These are phyloP conservation scores for Daldinia concentrica DNA, from an alignment of 495 filamentous ascomycete genomes.

Conservation along the genomic window DNA sequence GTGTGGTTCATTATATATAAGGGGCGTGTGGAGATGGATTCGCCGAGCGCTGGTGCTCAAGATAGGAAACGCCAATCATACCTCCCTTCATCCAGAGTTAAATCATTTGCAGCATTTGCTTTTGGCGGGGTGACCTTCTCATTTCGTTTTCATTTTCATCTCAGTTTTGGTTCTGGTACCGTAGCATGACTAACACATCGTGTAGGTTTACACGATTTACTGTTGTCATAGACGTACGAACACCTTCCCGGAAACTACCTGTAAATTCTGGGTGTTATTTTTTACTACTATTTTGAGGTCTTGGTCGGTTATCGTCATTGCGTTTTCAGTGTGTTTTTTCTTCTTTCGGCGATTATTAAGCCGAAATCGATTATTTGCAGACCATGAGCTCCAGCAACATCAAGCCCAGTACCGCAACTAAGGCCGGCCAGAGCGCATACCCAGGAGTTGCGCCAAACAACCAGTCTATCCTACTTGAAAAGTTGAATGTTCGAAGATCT, in stretches of 20 bases:
- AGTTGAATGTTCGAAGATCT: slow-evolving; percentile 74
- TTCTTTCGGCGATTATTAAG: slow-evolving; percentile 12
- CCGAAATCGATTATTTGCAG: slow-evolving; percentile 28
- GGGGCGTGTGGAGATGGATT: slow-evolving; percentile 31
- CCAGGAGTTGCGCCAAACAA: slow-evolving; percentile 57
- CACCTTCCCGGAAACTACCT: slow-evolving; percentile 5
- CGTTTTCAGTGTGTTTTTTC: slow-evolving; percentile 17
- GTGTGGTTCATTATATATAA: slow-evolving; percentile 18
- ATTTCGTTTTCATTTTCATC: slow-evolving; percentile 16
- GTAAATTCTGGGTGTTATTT: slow-evolving; percentile 16
- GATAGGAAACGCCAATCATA: slow-evolving; percentile 28
- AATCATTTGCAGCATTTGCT: slow-evolving; percentile 21
- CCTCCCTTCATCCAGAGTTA: slow-evolving; percentile 32
- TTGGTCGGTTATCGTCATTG: slow-evolving; percentile 12
- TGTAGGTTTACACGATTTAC: slow-evolving; percentile 30
- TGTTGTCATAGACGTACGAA: slow-evolving; percentile 12
- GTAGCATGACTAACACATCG: slow-evolving; percentile 25
- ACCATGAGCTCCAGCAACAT: slow-evolving; percentile 58
- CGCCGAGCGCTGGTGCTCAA: slow-evolving; percentile 17
- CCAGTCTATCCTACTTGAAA: slow-evolving; percentile 73
- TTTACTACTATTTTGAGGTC: slow-evolving; percentile 20
- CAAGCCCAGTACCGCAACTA: slow-evolving; percentile 54
- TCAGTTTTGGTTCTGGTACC: slow-evolving; percentile 5
- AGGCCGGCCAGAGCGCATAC: slow-evolving; percentile 52
- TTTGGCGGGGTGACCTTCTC: slow-evolving; percentile 23